Evolutionary conservation across 192 early-diverging fungal species (phyloP), one percentile per base, ranked within the genome.

Genomic region (Tieghemiomyces parasiticus): DNA sequence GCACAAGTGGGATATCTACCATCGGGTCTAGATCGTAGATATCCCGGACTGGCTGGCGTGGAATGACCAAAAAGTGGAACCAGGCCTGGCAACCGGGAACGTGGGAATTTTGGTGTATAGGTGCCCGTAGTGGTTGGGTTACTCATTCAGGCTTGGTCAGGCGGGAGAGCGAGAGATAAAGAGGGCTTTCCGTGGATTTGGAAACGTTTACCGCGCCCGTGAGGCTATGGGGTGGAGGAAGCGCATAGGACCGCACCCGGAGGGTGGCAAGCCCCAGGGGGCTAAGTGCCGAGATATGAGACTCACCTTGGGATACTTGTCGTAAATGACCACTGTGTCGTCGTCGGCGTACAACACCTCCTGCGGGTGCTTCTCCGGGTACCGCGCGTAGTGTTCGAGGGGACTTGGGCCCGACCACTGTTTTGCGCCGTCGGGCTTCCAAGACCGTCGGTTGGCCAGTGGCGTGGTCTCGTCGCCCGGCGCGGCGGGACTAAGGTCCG

Each of bases 231-330:
- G 38, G 16, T 6, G 38, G 38, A 16, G 16, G 16, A 42, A 42
- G 6, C 6, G 16, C 38, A 42, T 42, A 42, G 38, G 16, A 42
- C 16, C 16, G 8, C 38, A 6, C 38, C 38, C 38, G 16, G 6
- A 42, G 16, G 16, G 16, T 10, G 16, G 38, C 38, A 42, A 42
- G 16, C 6, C 8, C 6, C 6, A 42, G 8, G 38, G 38, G 6
- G 38, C 8, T 6, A 42, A 42, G 38, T 6, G 38, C 38, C 38
- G 38, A 42, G 38, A 10, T 10, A 16, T 42, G 38, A 42, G 16
- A 42, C 16, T 42, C 16, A 42, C 50, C 50, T 52, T 52, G 50
- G 50, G 50, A 28, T 29, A 52, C 50, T 52, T 52, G 50, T 52
- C 50, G 50, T 14, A 20, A 2, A 52, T 25, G 24, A 52, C 30